A percentile compares a stretch with the other conserved stretches of the same genome.
These are phyloP conservation scores for Jaenimonas drosophilae DNA, from an alignment of 208 protist genomes.

Conservation along the genomic window DNA sequence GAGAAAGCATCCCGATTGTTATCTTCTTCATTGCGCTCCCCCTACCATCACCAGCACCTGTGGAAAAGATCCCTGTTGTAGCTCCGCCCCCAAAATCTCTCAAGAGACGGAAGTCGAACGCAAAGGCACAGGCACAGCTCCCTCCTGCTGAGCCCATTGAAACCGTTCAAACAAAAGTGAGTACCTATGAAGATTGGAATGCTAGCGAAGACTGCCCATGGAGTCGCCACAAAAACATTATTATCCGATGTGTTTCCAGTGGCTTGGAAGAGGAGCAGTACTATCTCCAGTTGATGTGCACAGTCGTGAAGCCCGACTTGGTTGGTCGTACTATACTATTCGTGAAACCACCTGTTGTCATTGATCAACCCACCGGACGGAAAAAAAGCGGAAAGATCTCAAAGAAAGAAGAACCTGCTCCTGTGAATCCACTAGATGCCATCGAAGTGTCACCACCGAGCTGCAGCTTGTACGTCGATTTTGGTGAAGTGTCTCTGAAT, in stretches of 20 bases:
- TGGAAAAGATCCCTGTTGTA: background rate
- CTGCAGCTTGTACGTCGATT: conserved; percentile 19
- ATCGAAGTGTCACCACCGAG: conserved; percentile 11
- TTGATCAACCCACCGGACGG: background rate
- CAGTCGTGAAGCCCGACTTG: conserved; percentile 15
- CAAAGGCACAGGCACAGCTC: background rate
- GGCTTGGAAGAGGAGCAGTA: conserved; percentile 2
- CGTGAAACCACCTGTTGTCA: background rate
- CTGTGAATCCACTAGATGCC: conserved; percentile 2
- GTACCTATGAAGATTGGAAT: conserved; percentile 20
- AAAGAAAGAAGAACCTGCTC: conserved; percentile 11
- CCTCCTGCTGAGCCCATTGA: background rate
- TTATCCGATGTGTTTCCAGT: conserved; percentile 13
- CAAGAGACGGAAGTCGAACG: conserved; percentile 1
- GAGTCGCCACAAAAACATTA: conserved; percentile 18
- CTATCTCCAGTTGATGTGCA: conserved; percentile 27
- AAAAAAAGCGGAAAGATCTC: conserved; percentile 6
- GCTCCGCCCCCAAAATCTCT: background rate
- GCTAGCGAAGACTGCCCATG: conserved; percentile 12
- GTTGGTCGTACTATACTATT: conserved; percentile 3
- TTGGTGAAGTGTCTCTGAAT: conserved; percentile 56
- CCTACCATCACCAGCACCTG: no score
- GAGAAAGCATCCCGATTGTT: conserved; percentile 16
- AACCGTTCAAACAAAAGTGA: background rate
- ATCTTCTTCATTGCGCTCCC: conserved; percentile 16